Conservation (phyloP, 768 basidiomycete genomes). For the Tricholoma hemisulphureum region DNA sequence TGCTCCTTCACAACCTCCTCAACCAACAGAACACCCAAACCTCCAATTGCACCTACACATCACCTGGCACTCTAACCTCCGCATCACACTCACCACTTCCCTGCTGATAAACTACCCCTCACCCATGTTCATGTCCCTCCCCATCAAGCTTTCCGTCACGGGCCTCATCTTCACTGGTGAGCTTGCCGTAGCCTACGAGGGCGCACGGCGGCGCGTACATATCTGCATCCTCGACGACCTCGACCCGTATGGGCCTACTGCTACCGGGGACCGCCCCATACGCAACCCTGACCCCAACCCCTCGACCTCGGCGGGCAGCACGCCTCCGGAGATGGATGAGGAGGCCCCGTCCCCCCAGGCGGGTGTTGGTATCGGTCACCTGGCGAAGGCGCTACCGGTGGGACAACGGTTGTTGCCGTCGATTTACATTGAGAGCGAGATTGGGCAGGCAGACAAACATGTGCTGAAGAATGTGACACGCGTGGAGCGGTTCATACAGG, state of each 20-base stretch:
- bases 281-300: slow-evolving; percentile 34
- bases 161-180: slow-evolving; percentile 86
- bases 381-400: slow-evolving; percentile 68
- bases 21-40: slow-evolving; percentile 46
- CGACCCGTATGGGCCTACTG: slow-evolving; percentile 79
- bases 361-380: slow-evolving; percentile 35
- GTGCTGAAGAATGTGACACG: slow-evolving; percentile 93
- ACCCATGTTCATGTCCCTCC: slow-evolving; percentile 93
- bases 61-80: slow-evolving; percentile 84
- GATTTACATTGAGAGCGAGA: slow-evolving; percentile 94
- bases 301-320: slow-evolving; percentile 34
- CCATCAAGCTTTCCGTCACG: slow-evolving; percentile 90
- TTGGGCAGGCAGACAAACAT: slow-evolving; percentile 94
- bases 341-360: slow-evolving; percentile 36
- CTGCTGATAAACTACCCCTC: slow-evolving; percentile 97
- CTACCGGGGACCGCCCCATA: slow-evolving; percentile 54
- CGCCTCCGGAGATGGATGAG: slow-evolving; percentile 65
- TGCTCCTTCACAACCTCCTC: too few relatives aligned
- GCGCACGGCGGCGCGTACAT: slow-evolving; percentile 76
- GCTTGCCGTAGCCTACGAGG: slow-evolving; percentile 89
- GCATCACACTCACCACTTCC: slow-evolving; percentile 86
- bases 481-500: slow-evolving; percentile 93
- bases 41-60: slow-evolving; percentile 87
- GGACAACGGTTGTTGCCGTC: slow-evolving; percentile 83
- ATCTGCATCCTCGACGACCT: slow-evolving; percentile 85